Evolutionary conservation across 2,329 filamentous ascomycete species (phyloP), one percentile per base, ranked within the genome.

Genomic region (Neoascochyta sp.): DNA sequence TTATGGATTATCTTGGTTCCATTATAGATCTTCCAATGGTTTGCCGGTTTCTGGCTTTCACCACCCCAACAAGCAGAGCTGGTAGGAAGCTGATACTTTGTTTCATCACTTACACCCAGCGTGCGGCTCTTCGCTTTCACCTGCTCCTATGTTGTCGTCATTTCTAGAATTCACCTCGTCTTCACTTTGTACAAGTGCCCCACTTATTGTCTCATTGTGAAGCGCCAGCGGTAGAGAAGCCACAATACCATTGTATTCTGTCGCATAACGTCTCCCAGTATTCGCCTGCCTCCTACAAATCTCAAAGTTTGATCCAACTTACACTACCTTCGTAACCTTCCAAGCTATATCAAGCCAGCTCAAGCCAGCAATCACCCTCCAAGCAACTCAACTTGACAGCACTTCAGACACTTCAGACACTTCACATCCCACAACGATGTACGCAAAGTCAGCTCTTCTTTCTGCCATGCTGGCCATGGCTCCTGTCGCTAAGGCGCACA

Each of bases 401-500:
- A n/a, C n/a, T n/a, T n/a, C n/a, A n/a, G n/a, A n/a, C n/a, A n/a
- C n/a, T n/a, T n/a, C n/a, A n/a, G n/a, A n/a, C n/a, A n/a, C 65
- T 60, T 0, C n/a, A n/a, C n/a, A n/a, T n/a, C n/a, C n/a, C n/a
- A n/a, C 30, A 24, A 38, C 22, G 23, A 41, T 36, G 34, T 23
- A 32, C 27, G 39, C 20, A 17, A 22, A 35, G 26, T 30, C 46
- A 11, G 19, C 39, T 16, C 22, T 45, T 11, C 13, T 51, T 13
- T 42, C 37, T 7, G 38, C 42, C 36, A 26, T 57, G 26, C 45
- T 54, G 27, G 53, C 61, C 55, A 61, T 84, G 58, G 73, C 73
- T 42, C 68, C 50, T 73, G 36, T 74, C 27, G 75, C 71, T 50
- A 74, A 75, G 27, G 84, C 80, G 23, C 90, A 96, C 62, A 84